Base-by-base conservation (phyloP, 768 basidiomycete genomes). In the Cytidiella melzeri region DNA sequence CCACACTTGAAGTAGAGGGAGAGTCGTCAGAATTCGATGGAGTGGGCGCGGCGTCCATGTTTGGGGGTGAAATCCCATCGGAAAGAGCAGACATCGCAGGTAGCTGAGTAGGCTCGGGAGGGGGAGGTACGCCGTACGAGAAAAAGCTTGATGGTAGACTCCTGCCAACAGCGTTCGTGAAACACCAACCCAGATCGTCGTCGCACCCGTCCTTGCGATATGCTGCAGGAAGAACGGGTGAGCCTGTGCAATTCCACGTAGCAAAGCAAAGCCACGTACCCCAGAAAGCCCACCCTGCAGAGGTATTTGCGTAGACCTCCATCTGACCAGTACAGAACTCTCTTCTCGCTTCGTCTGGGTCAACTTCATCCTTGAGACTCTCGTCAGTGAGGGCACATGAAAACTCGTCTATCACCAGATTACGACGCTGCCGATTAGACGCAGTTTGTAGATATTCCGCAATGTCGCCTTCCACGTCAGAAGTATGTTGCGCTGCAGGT, bases 271-370 rank as follows among this genome's bases (percentile, higher is more conserved):
- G 2, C 60, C 26, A 48, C 79, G 53, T 56, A 83, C 83, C 74
- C 84, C 85, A 87, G 61, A 87, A 87, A 28, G 67, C 65, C 80
- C 82, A 87, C 0, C 86, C 83, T 1, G 80, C 75, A 15, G 79
- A 73, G 27, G 64, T 64, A 49, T 73, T 76, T 2, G 73, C 56
- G 55, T 85, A 89, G 0, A 73, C 72, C 19, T 74, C 69, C 70
- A 81, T 70, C 56, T 87, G 84, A 2, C 68, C 73, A 2, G 66
- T 67, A 57, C 84, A 83, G 56, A 85, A 86, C 3, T 71, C 61
- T 46, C 63, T 68, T 25, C 72, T 67, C 15, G 79, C 75, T 4
- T 60, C 63, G 21, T 67, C 64, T 12, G 71, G 68, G 57, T 84
- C 67, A 3, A 55, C 28, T 51, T 79, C 80, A 7, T 63, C 63